These are phyloP conservation scores for Cyberlindnera xishuangbannaensis DNA, from an alignment of 805 yeast species.

Conservation along the genomic window DNA sequence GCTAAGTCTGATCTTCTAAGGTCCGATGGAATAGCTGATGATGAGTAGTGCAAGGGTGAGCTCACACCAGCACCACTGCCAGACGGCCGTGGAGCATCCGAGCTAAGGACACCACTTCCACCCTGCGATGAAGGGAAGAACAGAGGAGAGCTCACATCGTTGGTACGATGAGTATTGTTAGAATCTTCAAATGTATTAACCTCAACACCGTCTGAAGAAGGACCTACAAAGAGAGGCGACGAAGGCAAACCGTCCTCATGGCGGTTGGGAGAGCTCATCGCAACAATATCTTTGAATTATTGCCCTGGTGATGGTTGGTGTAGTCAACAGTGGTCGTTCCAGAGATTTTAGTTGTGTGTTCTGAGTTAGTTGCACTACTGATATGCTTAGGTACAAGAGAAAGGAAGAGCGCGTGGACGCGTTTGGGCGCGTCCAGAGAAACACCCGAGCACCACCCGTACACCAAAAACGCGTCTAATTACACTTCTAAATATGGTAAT, in stretches of 20 bases:
- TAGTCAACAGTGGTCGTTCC: too few species aligned
- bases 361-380: too few species aligned
- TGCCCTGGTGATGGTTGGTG: too few species aligned
- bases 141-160: conserved; percentile 27
- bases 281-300: too few species aligned
- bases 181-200: conserved; percentile 8
- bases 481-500: conserved; percentile 11
- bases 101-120: conserved; percentile 6
- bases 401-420: too few species aligned
- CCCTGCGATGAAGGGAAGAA: conserved; percentile 30
- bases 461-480: conserved; percentile 27
- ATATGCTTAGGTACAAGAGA: too few species aligned
- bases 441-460: too few species aligned
- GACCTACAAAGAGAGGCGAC: conserved; percentile 21
- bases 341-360: too few species aligned
- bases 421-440: too few species aligned
- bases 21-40: conserved; percentile 30
- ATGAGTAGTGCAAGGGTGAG: conserved; percentile 42
- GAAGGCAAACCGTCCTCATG: too few species aligned
- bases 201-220: conserved; percentile 24
- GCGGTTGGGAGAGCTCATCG: too few species aligned
- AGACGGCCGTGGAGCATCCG: conserved; percentile 9
- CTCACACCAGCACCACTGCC: conserved; percentile 27
- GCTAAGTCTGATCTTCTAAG: conserved; percentile 26
- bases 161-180: conserved; percentile 6